These are phyloP conservation scores for Monosporascus sp. DNA, from an alignment of 2,329 filamentous ascomycete genomes.

Conservation along the genomic window DNA sequence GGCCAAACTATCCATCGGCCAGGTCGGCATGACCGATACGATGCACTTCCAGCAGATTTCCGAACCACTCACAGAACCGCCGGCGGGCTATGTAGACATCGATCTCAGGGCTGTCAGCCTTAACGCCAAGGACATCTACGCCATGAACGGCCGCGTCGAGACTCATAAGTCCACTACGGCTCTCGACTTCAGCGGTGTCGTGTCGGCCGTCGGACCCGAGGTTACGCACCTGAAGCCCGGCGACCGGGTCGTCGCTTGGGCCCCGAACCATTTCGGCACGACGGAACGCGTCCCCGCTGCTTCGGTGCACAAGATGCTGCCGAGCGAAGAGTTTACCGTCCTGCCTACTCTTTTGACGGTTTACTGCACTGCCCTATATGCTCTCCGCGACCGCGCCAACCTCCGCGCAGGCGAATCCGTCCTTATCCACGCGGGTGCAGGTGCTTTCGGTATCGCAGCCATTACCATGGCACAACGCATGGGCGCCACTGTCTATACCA, in stretches of 20 bases:
- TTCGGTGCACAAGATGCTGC: slow-evolving; percentile 16
- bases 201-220: slow-evolving; percentile 14
- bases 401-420: slow-evolving; percentile 23
- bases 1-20: slow-evolving; percentile 9
- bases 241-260: slow-evolving; percentile 12
- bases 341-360: slow-evolving; percentile 16
- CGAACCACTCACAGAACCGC: background rate
- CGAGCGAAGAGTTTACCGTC: slow-evolving; percentile 9
- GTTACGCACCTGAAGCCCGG: slow-evolving; percentile 5
- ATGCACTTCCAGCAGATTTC: slow-evolving; percentile 16
- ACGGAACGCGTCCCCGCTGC: slow-evolving; percentile 18
- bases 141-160: slow-evolving; percentile 23
- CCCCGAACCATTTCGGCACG: slow-evolving; percentile 8
- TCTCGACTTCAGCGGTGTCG: slow-evolving; percentile 23
- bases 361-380: slow-evolving; percentile 26
- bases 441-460: slow-evolving; percentile 28
- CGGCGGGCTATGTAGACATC: slow-evolving; percentile 6
- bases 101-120: slow-evolving; percentile 12
- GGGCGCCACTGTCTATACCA: background rate
- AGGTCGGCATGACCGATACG: slow-evolving; percentile 10
- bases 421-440: slow-evolving; percentile 29
- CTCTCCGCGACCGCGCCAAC: slow-evolving; percentile 20
- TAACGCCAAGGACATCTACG: slow-evolving; percentile 23
- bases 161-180: slow-evolving; percentile 12
- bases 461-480: slow-evolving; percentile 24